Conservation (phyloP, 306 rosid genomes). For the Cyclanthera cordifolia region DNA sequence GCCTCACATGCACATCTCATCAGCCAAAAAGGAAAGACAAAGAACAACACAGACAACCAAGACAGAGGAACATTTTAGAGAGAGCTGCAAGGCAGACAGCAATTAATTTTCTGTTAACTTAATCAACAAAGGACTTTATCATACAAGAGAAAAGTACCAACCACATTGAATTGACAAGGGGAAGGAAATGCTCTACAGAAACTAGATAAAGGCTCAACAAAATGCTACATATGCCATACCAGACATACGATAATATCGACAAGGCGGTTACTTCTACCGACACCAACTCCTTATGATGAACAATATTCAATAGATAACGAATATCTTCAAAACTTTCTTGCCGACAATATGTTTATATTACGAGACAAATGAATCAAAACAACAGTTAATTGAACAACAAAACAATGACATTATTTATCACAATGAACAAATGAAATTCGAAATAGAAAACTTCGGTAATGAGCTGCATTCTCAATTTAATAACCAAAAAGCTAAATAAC, state of each 20-base stretch:
- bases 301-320: not conserved
- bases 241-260: not conserved
- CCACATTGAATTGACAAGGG: not conserved
- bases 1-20: slow-evolving; percentile 1
- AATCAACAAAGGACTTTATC: not conserved
- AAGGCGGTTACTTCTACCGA: not conserved
- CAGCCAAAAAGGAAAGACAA: not conserved
- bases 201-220: slow-evolving; percentile 6
- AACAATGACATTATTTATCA: not conserved
- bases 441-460: not conserved
- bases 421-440: not conserved
- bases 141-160: not conserved
- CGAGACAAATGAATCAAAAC: not conserved
- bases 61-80: not conserved
- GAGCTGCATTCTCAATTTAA: not conserved
- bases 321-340: not conserved
- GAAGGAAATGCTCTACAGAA: not conserved
- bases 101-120: not conserved
- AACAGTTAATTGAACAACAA: not conserved
- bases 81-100: not conserved
- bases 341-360: not conserved
- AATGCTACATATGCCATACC: not conserved
- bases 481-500: not conserved
- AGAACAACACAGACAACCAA: slow-evolving; percentile 2
- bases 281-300: not conserved